Evolutionary conservation across 192 early-diverging fungal genomes (phyloP).

Genomic region (Coemansia furcata): DNA sequence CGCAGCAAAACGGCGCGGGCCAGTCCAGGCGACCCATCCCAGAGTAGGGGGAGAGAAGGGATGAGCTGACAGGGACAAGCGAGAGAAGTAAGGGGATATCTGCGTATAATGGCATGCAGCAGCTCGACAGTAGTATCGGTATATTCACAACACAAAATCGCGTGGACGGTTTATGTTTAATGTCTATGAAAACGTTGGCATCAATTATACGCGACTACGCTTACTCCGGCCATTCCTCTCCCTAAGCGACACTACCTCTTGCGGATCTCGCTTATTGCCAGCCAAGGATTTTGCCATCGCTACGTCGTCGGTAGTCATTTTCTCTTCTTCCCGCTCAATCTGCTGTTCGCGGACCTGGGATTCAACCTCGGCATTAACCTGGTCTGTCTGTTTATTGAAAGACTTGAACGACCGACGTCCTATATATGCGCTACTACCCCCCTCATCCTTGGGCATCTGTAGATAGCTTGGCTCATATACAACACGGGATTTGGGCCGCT

Average conservation of each 20-base stretch:
- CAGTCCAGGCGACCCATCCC: not conserved
- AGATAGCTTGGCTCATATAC: slow-evolving; percentile 48
- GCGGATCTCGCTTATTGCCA: slow-evolving; percentile 4
- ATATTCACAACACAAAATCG: not conserved
- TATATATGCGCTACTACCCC: slow-evolving; percentile 2
- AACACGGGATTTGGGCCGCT: slow-evolving; percentile 12
- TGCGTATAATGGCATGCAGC: not conserved
- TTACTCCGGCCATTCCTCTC: slow-evolving; percentile 25
- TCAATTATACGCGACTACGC: slow-evolving; percentile 20
- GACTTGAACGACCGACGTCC: slow-evolving; percentile 43
- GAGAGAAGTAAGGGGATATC: not conserved
- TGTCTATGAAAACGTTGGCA: not conserved
- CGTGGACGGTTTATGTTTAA: not conserved
- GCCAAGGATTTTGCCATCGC: slow-evolving; percentile 24
- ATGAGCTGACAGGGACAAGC: not conserved
- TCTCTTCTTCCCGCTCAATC: slow-evolving; percentile 1
- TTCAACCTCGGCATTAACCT: slow-evolving; percentile 14
- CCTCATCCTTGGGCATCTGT: slow-evolving; percentile 28
- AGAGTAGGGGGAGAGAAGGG: slow-evolving; percentile 14
- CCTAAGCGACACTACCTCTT: slow-evolving; percentile 7
- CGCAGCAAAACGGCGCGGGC: not conserved
- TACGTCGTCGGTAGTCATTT: slow-evolving; percentile 9
- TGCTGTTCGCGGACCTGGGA: slow-evolving; percentile 10
- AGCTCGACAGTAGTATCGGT: not conserved
- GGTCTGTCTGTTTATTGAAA: slow-evolving; percentile 35